Conservation (phyloP, 371 early-diverging fungal species). For the Mortierella sp. region DNA sequence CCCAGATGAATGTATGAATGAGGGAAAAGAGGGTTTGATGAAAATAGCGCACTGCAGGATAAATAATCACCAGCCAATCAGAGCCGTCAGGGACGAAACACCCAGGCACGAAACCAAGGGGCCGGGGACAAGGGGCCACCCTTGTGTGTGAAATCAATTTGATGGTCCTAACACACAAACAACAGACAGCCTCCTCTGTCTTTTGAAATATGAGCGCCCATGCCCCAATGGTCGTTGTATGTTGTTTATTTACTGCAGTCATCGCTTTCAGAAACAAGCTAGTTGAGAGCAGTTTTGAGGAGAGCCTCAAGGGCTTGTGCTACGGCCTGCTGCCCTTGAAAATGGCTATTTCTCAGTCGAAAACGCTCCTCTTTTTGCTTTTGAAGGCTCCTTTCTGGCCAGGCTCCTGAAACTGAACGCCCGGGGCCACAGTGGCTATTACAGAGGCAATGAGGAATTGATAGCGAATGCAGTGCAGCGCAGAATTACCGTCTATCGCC, state of each 20-base stretch:
- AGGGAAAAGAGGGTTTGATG: not conserved
- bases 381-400: too few species aligned
- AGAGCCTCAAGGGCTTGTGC: slow-evolving; percentile 11
- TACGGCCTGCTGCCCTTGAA: not conserved
- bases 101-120: slow-evolving; percentile 5
- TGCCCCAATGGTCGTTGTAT: not conserved
- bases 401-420: too few species aligned
- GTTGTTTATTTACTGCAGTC: not conserved
- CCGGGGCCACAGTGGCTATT: too few species aligned
- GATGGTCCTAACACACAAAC: not conserved
- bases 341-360: not conserved
- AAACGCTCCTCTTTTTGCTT: too few species aligned
- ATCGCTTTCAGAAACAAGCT: not conserved
- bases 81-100: not conserved
- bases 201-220: not conserved
- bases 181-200: not conserved
- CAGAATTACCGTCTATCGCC: too few species aligned
- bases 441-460: too few species aligned
- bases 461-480: too few species aligned
- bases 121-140: not conserved
- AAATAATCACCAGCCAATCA: slow-evolving; percentile 1
- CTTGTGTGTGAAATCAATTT: not conserved
- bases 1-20: not conserved
- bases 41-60: not conserved
- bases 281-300: not conserved